Evolutionary conservation across 352 stramenopile genomes (phyloP).

Genomic region (Phytophthora pinifolia): DNA sequence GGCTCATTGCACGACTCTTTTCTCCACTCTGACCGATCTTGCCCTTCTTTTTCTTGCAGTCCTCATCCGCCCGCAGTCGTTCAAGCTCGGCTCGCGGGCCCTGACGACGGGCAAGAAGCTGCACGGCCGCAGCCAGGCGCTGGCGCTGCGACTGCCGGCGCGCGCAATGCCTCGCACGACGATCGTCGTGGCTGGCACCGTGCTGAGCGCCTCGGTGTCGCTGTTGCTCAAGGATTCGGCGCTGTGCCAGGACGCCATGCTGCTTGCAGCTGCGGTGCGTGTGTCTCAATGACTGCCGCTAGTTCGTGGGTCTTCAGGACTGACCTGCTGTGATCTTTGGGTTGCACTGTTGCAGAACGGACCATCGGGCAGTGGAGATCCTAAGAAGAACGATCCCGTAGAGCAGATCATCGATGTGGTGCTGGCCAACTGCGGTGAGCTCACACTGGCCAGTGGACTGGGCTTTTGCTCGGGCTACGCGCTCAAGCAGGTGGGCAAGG

Average conservation of each 20-base stretch:
- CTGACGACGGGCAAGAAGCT: conserved; percentile 33
- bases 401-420: conserved; percentile 68
- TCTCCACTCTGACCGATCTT: neutral
- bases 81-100: conserved; percentile 35
- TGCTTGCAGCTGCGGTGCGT: conserved; percentile 34
- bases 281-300: neutral
- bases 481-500: conserved; percentile 82
- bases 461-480: conserved; percentile 88
- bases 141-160: conserved; percentile 29
- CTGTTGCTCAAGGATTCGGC: conserved; percentile 41
- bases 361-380: conserved; percentile 26
- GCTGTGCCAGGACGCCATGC: conserved; percentile 51
- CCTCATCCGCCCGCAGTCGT: conserved; percentile 41
- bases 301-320: neutral
- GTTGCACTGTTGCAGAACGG: conserved; percentile 25
- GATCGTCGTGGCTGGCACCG: conserved; percentile 43
- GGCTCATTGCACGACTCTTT: neutral
- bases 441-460: conserved; percentile 65
- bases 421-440: conserved; percentile 60
- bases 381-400: conserved; percentile 48
- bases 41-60: conserved; percentile 22
- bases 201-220: conserved; percentile 48
- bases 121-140: conserved; percentile 29
- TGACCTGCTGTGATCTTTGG: conserved; percentile 1
- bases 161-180: conserved; percentile 23